Percentiles rank a stretch among this genome's conserved stretches.
Conservation (phyloP, 192 early-diverging fungal genomes). For the Pilaira anomala region DNA sequence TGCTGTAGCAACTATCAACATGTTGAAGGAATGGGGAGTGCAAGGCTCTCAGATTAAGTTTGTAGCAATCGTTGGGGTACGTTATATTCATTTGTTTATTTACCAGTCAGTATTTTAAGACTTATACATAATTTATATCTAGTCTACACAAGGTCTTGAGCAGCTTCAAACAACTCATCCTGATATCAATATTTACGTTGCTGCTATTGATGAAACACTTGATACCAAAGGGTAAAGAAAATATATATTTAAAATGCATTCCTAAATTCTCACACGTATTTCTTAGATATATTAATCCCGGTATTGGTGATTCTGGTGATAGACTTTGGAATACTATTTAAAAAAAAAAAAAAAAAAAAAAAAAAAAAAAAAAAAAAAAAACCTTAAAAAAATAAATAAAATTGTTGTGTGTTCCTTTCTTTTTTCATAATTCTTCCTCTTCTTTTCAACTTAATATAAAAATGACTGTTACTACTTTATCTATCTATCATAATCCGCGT, state of each 20-base stretch:
- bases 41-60: constrained; percentile 60
- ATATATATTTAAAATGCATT: constrained; percentile 12
- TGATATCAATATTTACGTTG: constrained; percentile 57
- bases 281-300: constrained; percentile 36
- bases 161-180: constrained; percentile 40
- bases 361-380: too few species aligned
- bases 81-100: constrained; percentile 26
- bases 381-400: too few species aligned
- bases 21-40: constrained; percentile 78
- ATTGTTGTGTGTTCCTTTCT: too few species aligned
- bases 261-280: neutral
- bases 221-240: constrained; percentile 50
- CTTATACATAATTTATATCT: constrained; percentile 5
- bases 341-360: neutral
- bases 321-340: constrained; percentile 40
- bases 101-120: neutral
- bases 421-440: neutral
- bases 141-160: constrained; percentile 37
- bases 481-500: constrained; percentile 36
- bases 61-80: constrained; percentile 57
- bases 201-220: constrained; percentile 54
- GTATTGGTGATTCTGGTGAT: constrained; percentile 68
- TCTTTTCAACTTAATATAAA: neutral
- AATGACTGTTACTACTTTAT: constrained; percentile 8
- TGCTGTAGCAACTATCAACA: constrained; percentile 71